These are phyloP conservation scores for Trichoderma sp. DNA, from an alignment of 2,329 filamentous ascomycete species.

Conservation along the genomic window DNA sequence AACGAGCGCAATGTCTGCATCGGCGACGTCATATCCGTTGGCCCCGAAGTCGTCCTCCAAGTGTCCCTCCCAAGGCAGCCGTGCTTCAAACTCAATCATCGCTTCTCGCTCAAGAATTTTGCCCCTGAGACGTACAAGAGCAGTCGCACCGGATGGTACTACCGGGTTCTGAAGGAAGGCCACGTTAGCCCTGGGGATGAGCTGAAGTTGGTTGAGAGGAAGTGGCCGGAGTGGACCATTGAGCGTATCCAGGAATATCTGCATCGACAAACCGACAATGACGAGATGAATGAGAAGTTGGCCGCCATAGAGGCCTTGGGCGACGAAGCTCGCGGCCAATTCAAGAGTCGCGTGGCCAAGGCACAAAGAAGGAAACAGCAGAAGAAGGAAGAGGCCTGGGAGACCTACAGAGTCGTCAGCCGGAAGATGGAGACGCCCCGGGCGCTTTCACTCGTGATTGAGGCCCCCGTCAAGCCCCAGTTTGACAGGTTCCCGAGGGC, in stretches of 20 bases:
- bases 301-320: constrained; percentile 55
- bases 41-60: constrained; percentile 55
- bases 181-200: constrained; percentile 58
- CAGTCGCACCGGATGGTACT: constrained; percentile 67
- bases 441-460: constrained; percentile 56
- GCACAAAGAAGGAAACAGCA: constrained; percentile 39
- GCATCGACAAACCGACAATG: constrained; percentile 56
- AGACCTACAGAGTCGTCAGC: constrained; percentile 51
- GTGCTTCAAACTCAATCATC: constrained; percentile 70
- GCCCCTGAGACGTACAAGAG: constrained; percentile 58
- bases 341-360: constrained; percentile 55
- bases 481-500: constrained; percentile 46
- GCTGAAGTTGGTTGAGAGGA: constrained; percentile 58
- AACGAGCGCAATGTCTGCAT: constrained; percentile 68
- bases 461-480: constrained; percentile 45
- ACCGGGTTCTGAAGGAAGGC: constrained; percentile 61
- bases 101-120: constrained; percentile 65
- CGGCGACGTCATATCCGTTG: constrained; percentile 60
- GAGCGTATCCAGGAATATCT: constrained; percentile 65
- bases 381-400: constrained; percentile 45
- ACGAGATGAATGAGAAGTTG: constrained; percentile 56
- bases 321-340: constrained; percentile 51
- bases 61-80: constrained; percentile 64
- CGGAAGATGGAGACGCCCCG: constrained; percentile 55
- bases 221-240: constrained; percentile 63